Evolutionary conservation across 2,329 filamentous ascomycete genomes (phyloP).

Genomic region (Dactylonectria estremocensis): DNA sequence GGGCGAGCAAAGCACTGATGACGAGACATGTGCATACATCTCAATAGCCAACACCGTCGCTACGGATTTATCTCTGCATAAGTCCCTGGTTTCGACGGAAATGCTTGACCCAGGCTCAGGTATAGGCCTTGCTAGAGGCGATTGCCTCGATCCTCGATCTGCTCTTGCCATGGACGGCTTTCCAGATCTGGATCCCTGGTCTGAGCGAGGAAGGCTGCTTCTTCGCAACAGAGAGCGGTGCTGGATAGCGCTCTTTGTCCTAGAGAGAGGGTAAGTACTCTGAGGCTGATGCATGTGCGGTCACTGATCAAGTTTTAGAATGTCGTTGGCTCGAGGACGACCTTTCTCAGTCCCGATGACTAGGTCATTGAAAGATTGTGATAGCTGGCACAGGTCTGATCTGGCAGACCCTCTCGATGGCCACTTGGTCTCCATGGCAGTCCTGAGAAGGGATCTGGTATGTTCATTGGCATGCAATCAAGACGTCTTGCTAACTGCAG

Average conservation of each 20-base stretch:
- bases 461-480: slow-evolving; percentile 35
- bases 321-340: slow-evolving; percentile 79
- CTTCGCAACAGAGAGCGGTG: slow-evolving; percentile 77
- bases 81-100: slow-evolving; percentile 72
- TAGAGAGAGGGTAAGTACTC: slow-evolving; percentile 73
- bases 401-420: slow-evolving; percentile 78
- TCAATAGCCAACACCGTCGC: slow-evolving; percentile 79
- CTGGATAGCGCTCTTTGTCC: slow-evolving; percentile 81
- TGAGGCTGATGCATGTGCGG: background rate
- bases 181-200: slow-evolving; percentile 71
- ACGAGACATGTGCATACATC: slow-evolving; percentile 81
- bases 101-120: slow-evolving; percentile 61
- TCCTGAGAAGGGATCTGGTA: slow-evolving; percentile 77
- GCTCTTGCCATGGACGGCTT: slow-evolving; percentile 80
- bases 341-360: slow-evolving; percentile 79
- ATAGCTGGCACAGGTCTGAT: slow-evolving; percentile 77
- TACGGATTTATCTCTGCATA: slow-evolving; percentile 79
- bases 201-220: slow-evolving; percentile 72
- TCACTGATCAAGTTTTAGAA: slow-evolving; percentile 53
- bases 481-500: slow-evolving; percentile 19
- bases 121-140: slow-evolving; percentile 70
- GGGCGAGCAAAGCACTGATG: slow-evolving; percentile 77
- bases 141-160: slow-evolving; percentile 77
- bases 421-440: slow-evolving; percentile 79
- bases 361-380: slow-evolving; percentile 76